Evolutionary conservation across 2,329 filamentous ascomycete species (phyloP), one percentile per base, ranked within the genome.

Genomic region (Dendrostoma leiphaemia): DNA sequence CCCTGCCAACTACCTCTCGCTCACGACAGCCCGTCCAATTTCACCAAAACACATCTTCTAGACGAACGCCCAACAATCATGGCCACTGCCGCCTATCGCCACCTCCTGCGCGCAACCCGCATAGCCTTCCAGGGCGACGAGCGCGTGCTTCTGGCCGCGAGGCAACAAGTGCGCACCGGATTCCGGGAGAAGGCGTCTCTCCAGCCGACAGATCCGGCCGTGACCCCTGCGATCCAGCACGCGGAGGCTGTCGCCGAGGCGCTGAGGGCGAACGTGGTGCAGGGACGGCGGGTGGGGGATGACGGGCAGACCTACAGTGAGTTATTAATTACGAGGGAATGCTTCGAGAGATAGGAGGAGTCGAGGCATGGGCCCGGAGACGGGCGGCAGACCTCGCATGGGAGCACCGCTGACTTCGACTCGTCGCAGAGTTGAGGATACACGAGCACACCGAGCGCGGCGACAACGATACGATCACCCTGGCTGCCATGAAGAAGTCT

Each of bases 371-470:
- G 31, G 4, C 6, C 31, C 31, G 31, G 31, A 15, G 10, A 32
- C n/a, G n/a, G n/a, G n/a, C n/a, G n/a, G n/a, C n/a, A 15, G 31
- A 12, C 31, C 12, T 32, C 12, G 10, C 7, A 19, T 23, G 26
- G 8, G 7, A 24, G 9, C 6, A 35, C 19, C 6, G 12, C 13
- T 45, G 21, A 9, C 7, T 31, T n/a, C 10, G 3, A 3, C 17
- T n/a, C n/a, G n/a, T n/a, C n/a, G 31, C 62, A 97, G 91, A 88
- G 67, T 74, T 97, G 54, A 82, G 87, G 48, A 97, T 99, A 72
- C 94, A 97, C 69, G 82, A 96, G 58, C 77, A 96, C 61, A 99
- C 88, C 28, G 93, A 99, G 71, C 81, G 90, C 61, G 91, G 94
- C 51, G 89, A 97, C 72, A 99, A 99, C 67, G 91, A 97, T 63